A percentile compares a stretch with the other conserved stretches of the same genome.
Evolutionary conservation across 495 filamentous ascomycete species (phyloP).

Genomic region (Penicillium lividum): DNA sequence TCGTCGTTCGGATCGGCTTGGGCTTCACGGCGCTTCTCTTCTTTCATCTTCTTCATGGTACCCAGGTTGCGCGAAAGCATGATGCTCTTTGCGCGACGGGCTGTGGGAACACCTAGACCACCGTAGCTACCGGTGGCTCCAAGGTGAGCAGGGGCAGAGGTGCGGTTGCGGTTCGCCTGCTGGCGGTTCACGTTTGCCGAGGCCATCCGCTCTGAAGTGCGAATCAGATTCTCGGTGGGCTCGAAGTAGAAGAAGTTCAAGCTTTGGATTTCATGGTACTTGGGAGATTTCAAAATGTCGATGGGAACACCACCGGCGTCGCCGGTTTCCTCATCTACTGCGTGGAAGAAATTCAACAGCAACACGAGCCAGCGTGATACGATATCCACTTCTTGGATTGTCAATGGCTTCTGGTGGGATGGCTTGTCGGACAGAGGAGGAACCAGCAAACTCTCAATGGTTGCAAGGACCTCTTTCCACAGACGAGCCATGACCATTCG

Average conservation of each 20-base stretch:
- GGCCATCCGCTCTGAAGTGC: conserved; percentile 93
- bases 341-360: conserved; percentile 94
- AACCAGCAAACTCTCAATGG: conserved; percentile 86
- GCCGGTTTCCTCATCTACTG: conserved; percentile 81
- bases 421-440: conserved; percentile 95
- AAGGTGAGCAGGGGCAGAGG: conserved; percentile 69
- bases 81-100: conserved; percentile 84
- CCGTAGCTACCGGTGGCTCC: conserved; percentile 61
- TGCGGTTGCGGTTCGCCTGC: conserved; percentile 63
- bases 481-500: conserved; percentile 94
- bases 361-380: conserved; percentile 94
- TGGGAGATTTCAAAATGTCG: conserved; percentile 90
- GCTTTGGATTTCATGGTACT: conserved; percentile 95
- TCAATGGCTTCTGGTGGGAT: conserved; percentile 83
- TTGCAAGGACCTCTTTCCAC: conserved; percentile 96
- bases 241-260: conserved; percentile 99
- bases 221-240: conserved; percentile 84
- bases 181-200: conserved; percentile 81
- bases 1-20: conserved; percentile 98
- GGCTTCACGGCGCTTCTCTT: conserved; percentile 90
- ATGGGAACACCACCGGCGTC: conserved; percentile 84
- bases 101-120: conserved; percentile 67
- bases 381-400: conserved; percentile 87
- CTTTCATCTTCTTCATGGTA: conserved; percentile 93
- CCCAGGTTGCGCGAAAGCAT: conserved; percentile 94